These are phyloP conservation scores for Euphorbia tirucalli DNA, from an alignment of 345 rosid species.

Conservation along the genomic window DNA sequence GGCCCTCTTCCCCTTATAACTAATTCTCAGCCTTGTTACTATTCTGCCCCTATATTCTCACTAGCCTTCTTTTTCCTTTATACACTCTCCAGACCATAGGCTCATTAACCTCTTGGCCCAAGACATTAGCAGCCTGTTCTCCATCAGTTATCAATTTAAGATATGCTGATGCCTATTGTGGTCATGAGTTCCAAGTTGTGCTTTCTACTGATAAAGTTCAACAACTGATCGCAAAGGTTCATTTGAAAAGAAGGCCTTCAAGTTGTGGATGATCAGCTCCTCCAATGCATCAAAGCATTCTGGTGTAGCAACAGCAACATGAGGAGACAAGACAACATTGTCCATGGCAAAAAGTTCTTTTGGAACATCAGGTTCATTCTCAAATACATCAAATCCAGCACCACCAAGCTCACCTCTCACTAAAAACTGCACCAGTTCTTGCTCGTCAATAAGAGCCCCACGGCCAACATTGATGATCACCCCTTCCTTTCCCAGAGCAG, in stretches of 20 bases:
- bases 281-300: constrained; percentile 7
- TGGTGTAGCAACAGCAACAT: constrained; percentile 2
- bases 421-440: constrained; percentile 7
- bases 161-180: too few species aligned
- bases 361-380: constrained; percentile 14
- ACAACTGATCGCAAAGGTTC: constrained; percentile 8
- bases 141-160: too few species aligned
- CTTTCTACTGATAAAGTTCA: background rate
- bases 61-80: too few species aligned
- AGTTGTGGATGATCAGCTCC: background rate
- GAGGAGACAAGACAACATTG: constrained; percentile 21
- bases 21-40: too few species aligned
- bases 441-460: constrained; percentile 10
- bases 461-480: constrained; percentile 15
- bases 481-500: constrained; percentile 1
- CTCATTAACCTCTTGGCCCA: too few species aligned
- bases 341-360: background rate
- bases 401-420: constrained; percentile 15
- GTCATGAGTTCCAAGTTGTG: too few species aligned
- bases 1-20: too few species aligned
- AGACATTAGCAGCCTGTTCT: too few species aligned
- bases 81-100: too few species aligned
- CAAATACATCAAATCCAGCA: constrained; percentile 19
- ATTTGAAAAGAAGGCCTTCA: constrained; percentile 12
- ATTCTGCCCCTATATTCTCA: too few species aligned